phyloP scores from a whole-genome alignment of 2,329 filamentous ascomycete genomes.

The Ophiosphaerella narmari region DNA sequence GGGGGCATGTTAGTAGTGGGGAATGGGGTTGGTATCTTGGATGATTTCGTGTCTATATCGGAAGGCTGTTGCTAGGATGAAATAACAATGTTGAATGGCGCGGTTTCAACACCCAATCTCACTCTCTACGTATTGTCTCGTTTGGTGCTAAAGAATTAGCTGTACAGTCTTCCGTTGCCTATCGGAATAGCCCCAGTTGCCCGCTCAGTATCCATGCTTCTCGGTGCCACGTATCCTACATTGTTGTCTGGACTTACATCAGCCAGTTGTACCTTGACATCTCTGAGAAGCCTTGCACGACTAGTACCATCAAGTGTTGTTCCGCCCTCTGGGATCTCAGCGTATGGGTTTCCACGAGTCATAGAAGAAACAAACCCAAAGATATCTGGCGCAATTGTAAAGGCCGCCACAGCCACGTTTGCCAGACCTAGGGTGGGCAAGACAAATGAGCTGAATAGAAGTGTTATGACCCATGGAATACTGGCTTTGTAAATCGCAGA shows the following conservation, averaged over 20 bases:
- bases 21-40: no score
- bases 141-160: no score
- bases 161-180: no score
- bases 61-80: no score
- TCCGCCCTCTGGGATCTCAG: conserved; percentile 15
- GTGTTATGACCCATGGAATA: background rate
- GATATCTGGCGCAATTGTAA: conserved; percentile 22
- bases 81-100: no score
- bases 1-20: no score
- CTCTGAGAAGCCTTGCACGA: conserved; percentile 20
- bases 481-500: conserved; percentile 3
- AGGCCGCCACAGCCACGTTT: background rate
- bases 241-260: conserved; percentile 17
- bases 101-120: no score
- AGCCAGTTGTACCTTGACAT: conserved; percentile 21
- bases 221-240: conserved; percentile 25
- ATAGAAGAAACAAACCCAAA: conserved; percentile 24
- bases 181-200: no score
- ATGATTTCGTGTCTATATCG: no score
- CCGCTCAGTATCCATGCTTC: background rate
- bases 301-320: conserved; percentile 19
- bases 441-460: background rate
- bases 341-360: conserved; percentile 27
- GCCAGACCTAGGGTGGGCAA: conserved; percentile 2
- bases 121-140: no score